Conservation (phyloP, 1,139 yeast genomes). For the Pichia terricola region DNA sequence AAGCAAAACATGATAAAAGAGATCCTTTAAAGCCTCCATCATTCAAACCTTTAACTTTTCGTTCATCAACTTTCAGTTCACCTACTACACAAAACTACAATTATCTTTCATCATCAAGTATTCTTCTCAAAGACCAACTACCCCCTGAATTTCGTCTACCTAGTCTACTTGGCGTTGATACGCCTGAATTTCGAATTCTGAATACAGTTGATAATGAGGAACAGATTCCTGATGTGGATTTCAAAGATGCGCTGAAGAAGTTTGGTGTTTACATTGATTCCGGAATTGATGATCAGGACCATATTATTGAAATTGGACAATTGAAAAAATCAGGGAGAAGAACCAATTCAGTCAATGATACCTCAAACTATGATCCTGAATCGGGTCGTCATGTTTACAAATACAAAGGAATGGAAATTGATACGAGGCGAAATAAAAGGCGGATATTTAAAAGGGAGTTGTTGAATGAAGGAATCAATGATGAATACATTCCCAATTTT, state of each 20-base stretch:
- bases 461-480: conserved; percentile 62
- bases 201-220: conserved; percentile 24
- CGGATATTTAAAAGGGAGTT: too few species aligned
- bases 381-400: too few species aligned
- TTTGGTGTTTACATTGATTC: conserved; percentile 5
- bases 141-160: conserved; percentile 12
- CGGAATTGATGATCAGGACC: background rate
- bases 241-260: conserved; percentile 11
- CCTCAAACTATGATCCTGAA: conserved; percentile 37
- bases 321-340: too few species aligned
- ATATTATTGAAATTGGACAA: too few species aligned
- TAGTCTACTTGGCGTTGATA: conserved; percentile 13
- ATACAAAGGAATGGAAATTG: too few species aligned
- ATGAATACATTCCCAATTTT: conserved; percentile 64
- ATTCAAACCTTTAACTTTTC: too few species aligned
- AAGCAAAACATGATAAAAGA: too few species aligned
- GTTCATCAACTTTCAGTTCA: too few species aligned
- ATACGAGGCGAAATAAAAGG: too few species aligned
- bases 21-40: too few species aligned
- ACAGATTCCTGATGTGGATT: conserved; percentile 18
- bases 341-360: conserved; percentile 49
- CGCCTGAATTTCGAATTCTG: conserved; percentile 13
- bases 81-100: conserved; percentile 3
- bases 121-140: conserved; percentile 7
- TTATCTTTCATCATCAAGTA: conserved; percentile 8